phyloP scores from a whole-genome alignment of 352 stramenopile species.

The Blastocystis sp. region DNA sequence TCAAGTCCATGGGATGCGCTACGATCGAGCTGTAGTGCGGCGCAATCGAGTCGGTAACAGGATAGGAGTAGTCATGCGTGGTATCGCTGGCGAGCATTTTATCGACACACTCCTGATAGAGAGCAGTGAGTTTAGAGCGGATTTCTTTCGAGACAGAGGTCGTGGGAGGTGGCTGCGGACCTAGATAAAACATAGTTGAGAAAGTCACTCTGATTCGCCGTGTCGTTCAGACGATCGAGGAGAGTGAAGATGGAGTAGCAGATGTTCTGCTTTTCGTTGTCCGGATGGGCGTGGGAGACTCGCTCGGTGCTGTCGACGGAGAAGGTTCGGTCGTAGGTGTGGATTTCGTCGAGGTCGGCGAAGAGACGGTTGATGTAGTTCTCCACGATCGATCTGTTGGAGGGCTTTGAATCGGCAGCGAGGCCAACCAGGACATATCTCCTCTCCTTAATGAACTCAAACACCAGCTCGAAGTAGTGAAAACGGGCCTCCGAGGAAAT shows the following conservation, averaged over 20 bases:
- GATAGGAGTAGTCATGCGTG: background rate
- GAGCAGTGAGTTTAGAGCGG: background rate
- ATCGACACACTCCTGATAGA: background rate
- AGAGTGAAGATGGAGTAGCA: background rate
- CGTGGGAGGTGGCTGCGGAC: background rate
- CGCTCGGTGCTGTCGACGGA: background rate
- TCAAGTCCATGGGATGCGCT: slow-evolving; percentile 37
- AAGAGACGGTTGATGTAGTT: background rate
- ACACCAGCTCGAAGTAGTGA: background rate
- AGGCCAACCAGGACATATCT: background rate
- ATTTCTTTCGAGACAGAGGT: background rate
- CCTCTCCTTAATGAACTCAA: background rate
- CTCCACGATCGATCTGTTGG: background rate
- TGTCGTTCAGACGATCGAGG: background rate
- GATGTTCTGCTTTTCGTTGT: background rate
- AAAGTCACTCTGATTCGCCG: background rate
- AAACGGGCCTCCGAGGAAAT: background rate
- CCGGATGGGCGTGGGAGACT: background rate
- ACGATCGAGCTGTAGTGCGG: slow-evolving; percentile 8
- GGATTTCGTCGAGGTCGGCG: background rate
- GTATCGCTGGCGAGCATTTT: background rate
- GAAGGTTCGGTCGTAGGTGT: background rate
- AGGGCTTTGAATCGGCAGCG: background rate
- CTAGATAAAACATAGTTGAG: background rate
- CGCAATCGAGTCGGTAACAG: background rate